Conservation (phyloP, 2,329 filamentous ascomycete species). For the Claviceps pusilla region DNA sequence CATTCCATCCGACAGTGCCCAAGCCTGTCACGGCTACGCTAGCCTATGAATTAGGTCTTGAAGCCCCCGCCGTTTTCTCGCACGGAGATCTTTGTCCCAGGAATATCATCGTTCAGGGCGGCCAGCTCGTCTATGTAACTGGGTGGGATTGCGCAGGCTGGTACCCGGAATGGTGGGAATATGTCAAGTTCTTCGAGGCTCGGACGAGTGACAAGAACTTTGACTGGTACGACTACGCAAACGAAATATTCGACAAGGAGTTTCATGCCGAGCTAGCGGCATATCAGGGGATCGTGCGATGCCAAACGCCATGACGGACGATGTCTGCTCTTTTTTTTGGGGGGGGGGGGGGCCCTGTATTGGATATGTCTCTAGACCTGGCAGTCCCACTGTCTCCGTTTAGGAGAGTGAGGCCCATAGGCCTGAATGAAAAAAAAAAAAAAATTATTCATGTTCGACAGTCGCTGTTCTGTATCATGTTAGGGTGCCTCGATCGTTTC, state of each 20-base stretch:
- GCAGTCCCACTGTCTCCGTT: neutral
- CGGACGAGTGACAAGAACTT: constrained; percentile 12
- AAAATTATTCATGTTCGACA: no score
- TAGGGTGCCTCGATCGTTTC: no score
- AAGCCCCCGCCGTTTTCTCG: constrained; percentile 10
- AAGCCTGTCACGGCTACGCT: constrained; percentile 10
- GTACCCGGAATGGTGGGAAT: constrained; percentile 22
- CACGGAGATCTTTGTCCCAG: constrained; percentile 15
- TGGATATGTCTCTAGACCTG: neutral
- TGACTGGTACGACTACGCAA: constrained; percentile 19
- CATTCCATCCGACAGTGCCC: constrained; percentile 13
- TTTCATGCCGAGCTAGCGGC: constrained; percentile 14
- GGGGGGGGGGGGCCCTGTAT: no score
- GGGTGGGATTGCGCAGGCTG: constrained; percentile 19
- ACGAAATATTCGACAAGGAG: constrained; percentile 13
- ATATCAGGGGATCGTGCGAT: constrained; percentile 18
- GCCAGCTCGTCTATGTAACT: constrained; percentile 12
- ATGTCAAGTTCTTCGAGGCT: constrained; percentile 20
- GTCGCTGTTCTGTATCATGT: no score
- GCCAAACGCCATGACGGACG: constrained; percentile 9
- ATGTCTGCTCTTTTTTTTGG: no score
- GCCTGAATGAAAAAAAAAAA: no score
- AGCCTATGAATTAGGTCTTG: constrained; percentile 7
- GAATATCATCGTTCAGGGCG: constrained; percentile 16
- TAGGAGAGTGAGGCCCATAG: no score